Evolutionary conservation across 768 basidiomycete genomes (phyloP).

Genomic region (Tricholoma terreum): DNA sequence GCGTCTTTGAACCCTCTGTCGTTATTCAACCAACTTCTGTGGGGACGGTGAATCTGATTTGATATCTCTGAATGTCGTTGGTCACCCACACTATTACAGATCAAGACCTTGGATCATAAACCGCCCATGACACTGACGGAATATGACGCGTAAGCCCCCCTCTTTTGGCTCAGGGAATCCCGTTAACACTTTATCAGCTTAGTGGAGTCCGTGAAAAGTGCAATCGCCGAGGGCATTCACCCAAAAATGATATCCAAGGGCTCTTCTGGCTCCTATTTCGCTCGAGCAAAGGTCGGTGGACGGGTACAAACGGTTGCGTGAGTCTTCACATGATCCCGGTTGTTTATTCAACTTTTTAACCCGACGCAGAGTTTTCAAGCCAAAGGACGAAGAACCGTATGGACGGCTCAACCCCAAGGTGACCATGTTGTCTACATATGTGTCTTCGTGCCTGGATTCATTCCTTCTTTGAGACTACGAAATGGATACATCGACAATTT

Average conservation of each 20-base stretch:
- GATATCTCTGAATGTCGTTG: constrained; percentile 5
- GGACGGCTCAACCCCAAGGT: constrained; percentile 86
- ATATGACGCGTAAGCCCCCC: constrained; percentile 59
- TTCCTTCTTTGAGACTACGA: constrained; percentile 57
- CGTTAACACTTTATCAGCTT: constrained; percentile 39
- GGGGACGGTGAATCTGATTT: constrained; percentile 33
- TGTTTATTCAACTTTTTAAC: neutral
- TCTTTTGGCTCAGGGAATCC: neutral
- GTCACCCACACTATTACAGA: constrained; percentile 31
- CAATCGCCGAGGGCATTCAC: constrained; percentile 76
- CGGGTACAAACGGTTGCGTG: constrained; percentile 78
- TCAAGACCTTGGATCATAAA: constrained; percentile 81
- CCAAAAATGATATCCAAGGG: constrained; percentile 91
- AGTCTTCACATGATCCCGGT: constrained; percentile 25
- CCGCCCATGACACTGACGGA: constrained; percentile 70
- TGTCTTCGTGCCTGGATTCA: neutral
- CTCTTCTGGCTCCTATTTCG: constrained; percentile 89
- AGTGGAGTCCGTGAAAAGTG: constrained; percentile 60
- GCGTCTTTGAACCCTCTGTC: constrained; percentile 71
- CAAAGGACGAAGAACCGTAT: constrained; percentile 89
- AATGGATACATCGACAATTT: constrained; percentile 88
- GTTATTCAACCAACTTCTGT: constrained; percentile 29
- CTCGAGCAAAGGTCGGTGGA: constrained; percentile 76
- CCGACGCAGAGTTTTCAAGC: constrained; percentile 75
- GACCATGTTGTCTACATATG: neutral